phyloP scores from a whole-genome alignment of 305 asterid species.

The Plantago coronopus region DNA sequence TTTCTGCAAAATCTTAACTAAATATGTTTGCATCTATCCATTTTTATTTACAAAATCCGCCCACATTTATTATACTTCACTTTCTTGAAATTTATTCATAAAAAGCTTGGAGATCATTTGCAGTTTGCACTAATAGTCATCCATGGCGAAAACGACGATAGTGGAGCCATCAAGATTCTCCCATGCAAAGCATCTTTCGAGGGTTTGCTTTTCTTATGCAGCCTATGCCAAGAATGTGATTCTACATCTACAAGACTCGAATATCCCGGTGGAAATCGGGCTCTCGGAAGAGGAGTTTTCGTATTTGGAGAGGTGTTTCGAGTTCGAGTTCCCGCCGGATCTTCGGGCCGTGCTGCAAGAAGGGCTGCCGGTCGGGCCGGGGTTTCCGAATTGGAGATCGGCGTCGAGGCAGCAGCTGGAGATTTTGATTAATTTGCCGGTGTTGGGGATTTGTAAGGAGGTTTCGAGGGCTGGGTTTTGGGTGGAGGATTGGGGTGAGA shows the following conservation, averaged over 20 bases:
- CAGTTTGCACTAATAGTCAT: slow-evolving; percentile 22
- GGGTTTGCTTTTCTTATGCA: slow-evolving; percentile 76
- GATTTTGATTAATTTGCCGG: slow-evolving; percentile 41
- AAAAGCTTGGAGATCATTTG: slow-evolving; percentile 33
- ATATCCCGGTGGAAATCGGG: slow-evolving; percentile 68
- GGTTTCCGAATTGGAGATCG: slow-evolving; percentile 85
- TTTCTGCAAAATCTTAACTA: slow-evolving; percentile 1
- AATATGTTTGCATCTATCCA: not conserved
- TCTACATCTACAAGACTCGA: slow-evolving; percentile 40
- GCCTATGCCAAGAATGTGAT: slow-evolving; percentile 77
- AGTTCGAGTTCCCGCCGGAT: slow-evolving; percentile 73
- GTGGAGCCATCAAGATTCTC: slow-evolving; percentile 25
- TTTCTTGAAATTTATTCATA: not conserved
- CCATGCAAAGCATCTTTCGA: slow-evolving; percentile 35
- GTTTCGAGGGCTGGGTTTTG: slow-evolving; percentile 46
- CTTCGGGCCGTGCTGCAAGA: slow-evolving; percentile 78
- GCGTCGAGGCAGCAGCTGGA: slow-evolving; percentile 60
- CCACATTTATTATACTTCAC: not conserved
- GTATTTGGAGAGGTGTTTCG: slow-evolving; percentile 43
- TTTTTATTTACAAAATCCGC: too few relatives aligned
- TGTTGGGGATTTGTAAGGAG: slow-evolving; percentile 48
- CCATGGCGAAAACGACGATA: not conserved
- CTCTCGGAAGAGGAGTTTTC: slow-evolving; percentile 60
- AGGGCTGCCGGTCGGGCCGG: slow-evolving; percentile 78
- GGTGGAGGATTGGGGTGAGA: slow-evolving; percentile 58